phyloP scores from a whole-genome alignment of 306 rosid species.

The Sicyos baderoa region DNA sequence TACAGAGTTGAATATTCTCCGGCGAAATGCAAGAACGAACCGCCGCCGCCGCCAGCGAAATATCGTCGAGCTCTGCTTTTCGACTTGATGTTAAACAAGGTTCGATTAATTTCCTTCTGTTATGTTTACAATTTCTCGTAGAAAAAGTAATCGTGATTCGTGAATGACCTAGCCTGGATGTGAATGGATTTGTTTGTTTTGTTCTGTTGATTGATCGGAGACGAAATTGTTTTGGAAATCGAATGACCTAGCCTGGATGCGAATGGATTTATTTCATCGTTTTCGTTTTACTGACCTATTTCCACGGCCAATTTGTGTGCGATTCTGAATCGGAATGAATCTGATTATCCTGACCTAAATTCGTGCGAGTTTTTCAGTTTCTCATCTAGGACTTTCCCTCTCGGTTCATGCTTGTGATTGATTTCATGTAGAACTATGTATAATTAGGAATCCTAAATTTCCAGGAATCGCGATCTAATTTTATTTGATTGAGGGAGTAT shows the following conservation, averaged over 20 bases:
- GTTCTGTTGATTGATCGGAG: background rate
- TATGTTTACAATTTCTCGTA: background rate
- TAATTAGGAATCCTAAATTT: background rate
- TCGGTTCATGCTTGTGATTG: background rate
- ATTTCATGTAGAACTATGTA: background rate
- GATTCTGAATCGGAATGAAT: background rate
- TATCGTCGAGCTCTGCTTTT: conserved; percentile 59
- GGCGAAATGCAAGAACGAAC: conserved; percentile 42
- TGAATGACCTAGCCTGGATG: too few species aligned
- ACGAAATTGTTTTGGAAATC: too few species aligned
- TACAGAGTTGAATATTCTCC: conserved; percentile 26
- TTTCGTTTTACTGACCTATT: background rate
- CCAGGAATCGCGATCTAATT: background rate
- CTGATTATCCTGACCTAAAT: background rate
- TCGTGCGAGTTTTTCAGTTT: background rate
- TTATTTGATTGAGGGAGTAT: background rate
- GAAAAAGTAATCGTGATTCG: too few species aligned
- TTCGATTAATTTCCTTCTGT: background rate
- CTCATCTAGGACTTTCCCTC: background rate
- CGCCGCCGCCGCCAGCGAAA: conserved; percentile 48
- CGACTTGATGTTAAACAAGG: conserved; percentile 48
- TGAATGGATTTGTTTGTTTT: background rate
- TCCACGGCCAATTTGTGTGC: background rate
- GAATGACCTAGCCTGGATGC: background rate
- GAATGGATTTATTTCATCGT: background rate